phyloP scores from a whole-genome alignment of 2,329 filamentous ascomycete species.

The Huntiella moniliformis region DNA sequence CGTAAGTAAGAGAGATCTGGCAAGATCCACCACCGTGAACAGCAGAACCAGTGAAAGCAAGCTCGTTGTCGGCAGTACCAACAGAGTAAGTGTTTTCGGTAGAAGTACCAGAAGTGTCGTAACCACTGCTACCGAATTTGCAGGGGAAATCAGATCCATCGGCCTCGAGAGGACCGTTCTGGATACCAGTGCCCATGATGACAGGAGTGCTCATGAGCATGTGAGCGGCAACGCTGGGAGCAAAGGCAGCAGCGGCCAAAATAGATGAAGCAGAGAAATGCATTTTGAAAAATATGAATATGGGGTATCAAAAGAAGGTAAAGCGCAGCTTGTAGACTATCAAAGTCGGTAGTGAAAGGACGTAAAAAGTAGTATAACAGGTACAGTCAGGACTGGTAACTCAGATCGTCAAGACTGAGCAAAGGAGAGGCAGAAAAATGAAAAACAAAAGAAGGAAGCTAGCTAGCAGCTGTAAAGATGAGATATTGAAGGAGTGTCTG shows the following conservation, averaged over 20 bases:
- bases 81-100: conserved; percentile 40
- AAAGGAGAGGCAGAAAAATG: not conserved
- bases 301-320: not conserved
- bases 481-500: not conserved
- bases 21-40: conserved; percentile 85
- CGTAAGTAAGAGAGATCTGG: conserved; percentile 72
- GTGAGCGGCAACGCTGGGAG: conserved; percentile 48
- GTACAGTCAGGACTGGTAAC: too few relatives aligned
- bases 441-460: conserved; percentile 4
- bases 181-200: conserved; percentile 31
- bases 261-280: conserved; percentile 23
- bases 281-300: conserved; percentile 3
- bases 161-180: conserved; percentile 37
- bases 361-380: not conserved
- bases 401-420: conserved; percentile 10
- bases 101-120: not conserved
- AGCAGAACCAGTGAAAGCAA: conserved; percentile 53
- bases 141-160: conserved; percentile 62
- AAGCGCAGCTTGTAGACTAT: conserved; percentile 1
- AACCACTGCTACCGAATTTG: conserved; percentile 34
- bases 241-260: conserved; percentile 32
- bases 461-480: not conserved
- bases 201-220: conserved; percentile 52
- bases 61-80: conserved; percentile 35
- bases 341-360: conserved; percentile 3